Evolutionary conservation across 306 rosid genomes (phyloP), one percentile per base, ranked within the genome.

Genomic region (Pyrus bretschneideri): DNA sequence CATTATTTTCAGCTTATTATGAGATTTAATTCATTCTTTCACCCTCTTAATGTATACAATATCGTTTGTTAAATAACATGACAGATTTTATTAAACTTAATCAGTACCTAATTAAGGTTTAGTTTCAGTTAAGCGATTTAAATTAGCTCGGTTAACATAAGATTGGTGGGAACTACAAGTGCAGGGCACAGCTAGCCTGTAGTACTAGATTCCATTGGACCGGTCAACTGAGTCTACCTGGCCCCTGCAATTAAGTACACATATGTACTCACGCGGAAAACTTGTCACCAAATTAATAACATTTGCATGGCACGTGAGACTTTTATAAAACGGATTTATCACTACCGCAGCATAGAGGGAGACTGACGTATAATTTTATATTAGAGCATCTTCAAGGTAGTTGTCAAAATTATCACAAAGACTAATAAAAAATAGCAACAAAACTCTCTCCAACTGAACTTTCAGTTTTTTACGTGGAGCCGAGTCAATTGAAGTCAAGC

Each of bases 1-100:
- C 0, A 35, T 35, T 35, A 35, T 35, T 35, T 0, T 0, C 8
- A 35, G 0, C 1, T 0, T 0, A 35, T 35, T 7, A 35, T 5
- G 10, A 35, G 9, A 1, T 0, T 35, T 7, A 35, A 10, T 9
- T 35, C 1, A 35, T 35, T 0, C 2, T 35, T 1, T 0, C 2
- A 35, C 2, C 9, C 0, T 0, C 0, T 35, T 35, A 35, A 35
- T 35, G 42, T 7, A 35, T 7, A 35, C 7, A 35, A 35, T 35
- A 35, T 35, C 42, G 0, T 8, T 35, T 35, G 9, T 7, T 35
- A 35, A 35, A 6, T 7, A 35, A 35, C 42, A 35, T 0, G 21
- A 4, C 21, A 49, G 9, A 49, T 49, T 15, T 49, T 49, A 49
- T 49, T 49, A 49, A 49, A 49, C 64, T 22, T 59, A 59, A 59